Base-by-base conservation (phyloP, 805 yeast species). In the Kodamaea hsintzibuensis region DNA sequence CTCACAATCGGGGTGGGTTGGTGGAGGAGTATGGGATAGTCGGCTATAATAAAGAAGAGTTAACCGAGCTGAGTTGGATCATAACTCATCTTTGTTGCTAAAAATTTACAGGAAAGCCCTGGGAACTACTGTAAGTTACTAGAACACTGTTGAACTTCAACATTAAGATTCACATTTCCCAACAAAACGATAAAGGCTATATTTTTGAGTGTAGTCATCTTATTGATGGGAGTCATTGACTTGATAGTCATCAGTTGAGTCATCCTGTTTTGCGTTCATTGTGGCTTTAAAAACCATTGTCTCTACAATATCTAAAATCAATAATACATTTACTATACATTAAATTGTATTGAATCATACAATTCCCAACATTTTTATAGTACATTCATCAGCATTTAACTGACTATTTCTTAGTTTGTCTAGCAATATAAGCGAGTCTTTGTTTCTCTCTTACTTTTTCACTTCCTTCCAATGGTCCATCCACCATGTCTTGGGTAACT, bases 401-500 rank as follows among this genome's bases (percentile, higher is more conserved):
- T 30, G 35, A 2, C 35, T 30, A 30, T 30, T 30, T 30, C 35
- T 30, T 30, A 9, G 35, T 3, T 30, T 30, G 35, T 8, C 35
- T 30, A 8, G 10, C 35, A 30, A 30, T 8, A 30, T 9, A 30
- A 30, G 35, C 35, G 10, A 9, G 35, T 8, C 35, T 30, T 65
- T 44, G 63, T 59, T 51, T 66, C 71, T 35, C 62, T 55, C 35
- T 30, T 30, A 12, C 35, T 9, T 8, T 12, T 30, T 30, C 35
- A 46, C 63, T 64, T 12, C 50, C 50, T 12, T 22, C 16, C 60
- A 74, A 69, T 42, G 68, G 72, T 38, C 71, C 70, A 46, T 74
- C 67, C 44, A 76, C 66, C 78, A 75, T 74, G 13, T 72, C 74
- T 27, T 73, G 63, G 27, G 77, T 73, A 16, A 76, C 79, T 48